Evolutionary conservation across 352 stramenopile species (phyloP).

Genomic region (Phytophthora hybrid): DNA sequence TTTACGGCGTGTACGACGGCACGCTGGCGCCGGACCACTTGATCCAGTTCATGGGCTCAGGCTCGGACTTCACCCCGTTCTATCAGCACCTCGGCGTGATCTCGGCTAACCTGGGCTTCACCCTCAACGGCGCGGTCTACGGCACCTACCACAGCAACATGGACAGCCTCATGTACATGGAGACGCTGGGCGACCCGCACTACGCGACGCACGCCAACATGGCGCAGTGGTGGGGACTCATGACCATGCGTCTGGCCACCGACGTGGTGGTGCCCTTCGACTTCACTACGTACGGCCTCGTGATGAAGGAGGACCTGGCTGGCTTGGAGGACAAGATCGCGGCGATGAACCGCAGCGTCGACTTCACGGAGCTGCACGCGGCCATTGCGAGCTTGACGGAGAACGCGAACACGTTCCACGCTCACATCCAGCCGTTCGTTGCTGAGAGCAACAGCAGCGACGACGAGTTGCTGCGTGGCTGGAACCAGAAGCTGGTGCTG

Average conservation of each 20-base stretch:
- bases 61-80: constrained; percentile 83
- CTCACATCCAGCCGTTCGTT: constrained; percentile 28
- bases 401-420: constrained; percentile 44
- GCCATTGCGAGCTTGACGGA: constrained; percentile 43
- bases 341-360: constrained; percentile 32
- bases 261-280: constrained; percentile 58
- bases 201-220: constrained; percentile 60
- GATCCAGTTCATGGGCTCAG: constrained; percentile 65
- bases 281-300: constrained; percentile 50
- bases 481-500: constrained; percentile 51
- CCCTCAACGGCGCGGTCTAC: constrained; percentile 44
- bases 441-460: constrained; percentile 15
- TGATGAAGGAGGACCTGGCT: constrained; percentile 50
- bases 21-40: constrained; percentile 52
- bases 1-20: constrained; percentile 44
- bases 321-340: constrained; percentile 41
- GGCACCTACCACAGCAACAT: constrained; percentile 88
- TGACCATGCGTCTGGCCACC: constrained; percentile 60
- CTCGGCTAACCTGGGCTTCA: constrained; percentile 75
- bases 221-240: constrained; percentile 64
- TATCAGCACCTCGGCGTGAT: constrained; percentile 86
- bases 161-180: constrained; percentile 81
- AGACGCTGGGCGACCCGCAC: constrained; percentile 62
- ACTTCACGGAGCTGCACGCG: constrained; percentile 40
- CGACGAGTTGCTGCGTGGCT: constrained; percentile 11